Base-by-base conservation (phyloP, 306 rosid genomes). In the Biancaea sappan region DNA sequence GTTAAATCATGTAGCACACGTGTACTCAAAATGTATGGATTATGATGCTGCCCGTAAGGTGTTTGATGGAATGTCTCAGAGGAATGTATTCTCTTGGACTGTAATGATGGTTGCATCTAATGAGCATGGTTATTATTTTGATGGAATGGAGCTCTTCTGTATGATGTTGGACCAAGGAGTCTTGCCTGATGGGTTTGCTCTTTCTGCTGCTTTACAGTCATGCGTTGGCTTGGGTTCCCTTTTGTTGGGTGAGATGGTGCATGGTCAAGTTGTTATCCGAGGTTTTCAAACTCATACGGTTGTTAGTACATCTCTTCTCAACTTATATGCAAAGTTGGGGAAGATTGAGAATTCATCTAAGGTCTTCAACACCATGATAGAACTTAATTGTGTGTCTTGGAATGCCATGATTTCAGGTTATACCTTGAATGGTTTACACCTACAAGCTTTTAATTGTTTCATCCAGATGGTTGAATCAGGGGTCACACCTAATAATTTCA, bases 371-470 rank as follows among this genome's bases (percentile, higher is more conserved):
- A 32, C 57, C 81, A 87, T 89, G 87, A 52, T 72, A 24, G 91
- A 87, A 66, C 82, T 48, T 35, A 87, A 86, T 66, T 41, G 43
- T 54, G 90, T 86, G 44, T 83, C 97, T 9, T 87, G 95, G 91
- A 91, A 86, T 81, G 97, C 95, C 34, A 84, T 91, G 87, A 91
- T 91, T 25, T 87, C 95, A 0, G 93, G 91, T 62, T 86, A 74
- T 63, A 76, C 80, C 19, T 81, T 60, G 24, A 92, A 86, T 51
- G 81, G 84, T 68, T 71, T 79, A 50, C 83, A 84, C 76, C 47
- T 18, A 21, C 80, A 88, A 81, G 96, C 93, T 40, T 89, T 84
- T 47, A 19, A 86, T 80, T 80, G 77, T 78, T 88, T 89, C 59
- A 75, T 80, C 21, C 58, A 79, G 60, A 92, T 86, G 93, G 75